Conservation (phyloP, 306 rosid genomes). For the Fagus crenata region DNA sequence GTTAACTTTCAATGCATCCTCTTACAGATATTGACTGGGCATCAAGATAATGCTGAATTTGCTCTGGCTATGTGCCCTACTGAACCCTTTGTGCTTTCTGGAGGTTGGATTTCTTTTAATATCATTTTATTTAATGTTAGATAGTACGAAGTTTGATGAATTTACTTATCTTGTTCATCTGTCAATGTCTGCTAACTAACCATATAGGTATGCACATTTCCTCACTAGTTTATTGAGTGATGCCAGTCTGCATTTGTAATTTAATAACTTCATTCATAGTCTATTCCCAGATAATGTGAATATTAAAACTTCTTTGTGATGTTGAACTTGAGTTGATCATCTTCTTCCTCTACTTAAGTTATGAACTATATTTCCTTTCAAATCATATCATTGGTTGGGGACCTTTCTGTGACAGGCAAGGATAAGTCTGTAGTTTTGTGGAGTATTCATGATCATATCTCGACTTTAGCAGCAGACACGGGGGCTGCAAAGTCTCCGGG, state of each 20-base stretch:
- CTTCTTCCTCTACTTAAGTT: neutral
- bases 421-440: constrained; percentile 92
- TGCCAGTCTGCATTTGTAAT: neutral
- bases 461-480: constrained; percentile 53
- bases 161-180: neutral
- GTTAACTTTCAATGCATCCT: constrained; percentile 5
- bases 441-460: constrained; percentile 94
- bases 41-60: constrained; percentile 98
- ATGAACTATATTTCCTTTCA: neutral
- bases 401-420: constrained; percentile 60
- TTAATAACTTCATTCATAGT: neutral
- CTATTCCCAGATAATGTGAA: neutral
- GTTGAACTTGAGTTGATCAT: constrained; percentile 1
- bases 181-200: neutral
- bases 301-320: neutral
- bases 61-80: constrained; percentile 99
- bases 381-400: neutral
- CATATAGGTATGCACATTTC: neutral
- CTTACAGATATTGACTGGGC: constrained; percentile 88
- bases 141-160: neutral
- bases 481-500: constrained; percentile 39
- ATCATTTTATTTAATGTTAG: neutral
- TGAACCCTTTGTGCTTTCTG: constrained; percentile 94
- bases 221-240: neutral
- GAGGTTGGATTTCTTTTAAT: constrained; percentile 57